Base-by-base conservation (phyloP, 148 eudicot genomes). In the Arbutus unedo region DNA sequence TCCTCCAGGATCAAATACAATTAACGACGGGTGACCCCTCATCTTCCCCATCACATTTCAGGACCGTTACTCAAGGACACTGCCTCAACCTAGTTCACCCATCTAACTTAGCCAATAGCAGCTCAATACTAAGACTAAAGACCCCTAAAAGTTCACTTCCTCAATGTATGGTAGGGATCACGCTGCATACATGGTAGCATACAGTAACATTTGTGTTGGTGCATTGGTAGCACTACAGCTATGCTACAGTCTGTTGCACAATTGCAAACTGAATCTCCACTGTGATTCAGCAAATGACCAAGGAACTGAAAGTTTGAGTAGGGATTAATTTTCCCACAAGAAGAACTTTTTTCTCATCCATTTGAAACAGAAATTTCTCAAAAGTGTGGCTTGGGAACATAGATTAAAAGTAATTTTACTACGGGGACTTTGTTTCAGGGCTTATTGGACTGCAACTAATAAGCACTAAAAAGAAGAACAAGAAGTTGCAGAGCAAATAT, bases 401-500 rank as follows among this genome's bases (percentile, higher is more conserved):
- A 25, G 54, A 13, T 48, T 74, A 47, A 74, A 74, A 74, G 6
- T 74, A 18, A 74, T 49, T 49, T 21, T 21, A 19, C 16, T 50
- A 8, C 19, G 50, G 48, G 77, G 51, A 72, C 21, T 44, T 41
- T 72, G 51, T 16, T 72, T 45, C 50, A 44, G 50, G 55, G 38
- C 56, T 74, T 23, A 38, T 64, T 64, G 70, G 41, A 45, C 6
- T 0, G 48, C 19, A 80, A 16, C 25, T 5, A n/a, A 79, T 60
- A 49, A 66, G 71, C 70, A 59, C 71, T 18, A 9, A 8, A 38
- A 5, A 79, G 38, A 79, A 59, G 68, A 54, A 62, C 45, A 80
- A 6, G 15, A 48, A 73, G 50, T 43, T 13, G 21, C 41, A 45
- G 55, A 19, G 72, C 48, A 59, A 86, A 56, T 44, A 81, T 87